Base-by-base conservation (phyloP, 306 rosid genomes). In the Begonia masoniana region DNA sequence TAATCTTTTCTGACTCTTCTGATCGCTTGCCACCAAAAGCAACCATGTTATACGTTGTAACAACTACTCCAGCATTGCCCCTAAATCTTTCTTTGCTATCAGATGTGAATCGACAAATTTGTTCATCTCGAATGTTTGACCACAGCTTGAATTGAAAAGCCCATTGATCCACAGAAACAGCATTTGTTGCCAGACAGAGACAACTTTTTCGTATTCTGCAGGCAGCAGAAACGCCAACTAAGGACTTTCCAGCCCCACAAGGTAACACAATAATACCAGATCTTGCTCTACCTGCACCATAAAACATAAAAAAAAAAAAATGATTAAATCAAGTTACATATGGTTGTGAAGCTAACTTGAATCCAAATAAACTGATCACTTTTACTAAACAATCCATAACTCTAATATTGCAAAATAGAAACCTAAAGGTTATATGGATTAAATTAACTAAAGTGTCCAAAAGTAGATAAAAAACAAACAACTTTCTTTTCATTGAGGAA, bases 151-250 rank as follows among this genome's bases (percentile, higher is more conserved):
- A 85, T 82, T 89, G 95, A 66, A 89, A 89, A 56, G 97, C 95
- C 97, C 97, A 89, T 67, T 89, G 97, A 76, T 89, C 97, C 50
- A 89, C 95, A 24, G 97, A 89, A 51, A 89, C 97, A 62, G 94
- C 94, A 78, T 89, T 89, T 49, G 97, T 89, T 65, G 97, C 97
- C 66, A 89, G 73, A 81, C 97, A 89, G 61, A 89, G 94, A 57
- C 95, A 89, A 67, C 97, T 89, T 73, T 89, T 85, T 66, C 76
- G 86, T 51, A 89, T 80, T 68, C 94, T 82, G 64, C 76, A 77
- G 60, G 97, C 97, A 23, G 97, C 97, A 74, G 97, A 89, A 69
- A 89, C 97, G 52, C 97, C 97, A 57, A 89, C 97, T 41, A 89
- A 73, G 69, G 97, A 89, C 76, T 89, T 89, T 65, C 95, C 95